Evolutionary conservation across 164 flowering plant species (phyloP).

Genomic region (Paratinospora sagittata): DNA sequence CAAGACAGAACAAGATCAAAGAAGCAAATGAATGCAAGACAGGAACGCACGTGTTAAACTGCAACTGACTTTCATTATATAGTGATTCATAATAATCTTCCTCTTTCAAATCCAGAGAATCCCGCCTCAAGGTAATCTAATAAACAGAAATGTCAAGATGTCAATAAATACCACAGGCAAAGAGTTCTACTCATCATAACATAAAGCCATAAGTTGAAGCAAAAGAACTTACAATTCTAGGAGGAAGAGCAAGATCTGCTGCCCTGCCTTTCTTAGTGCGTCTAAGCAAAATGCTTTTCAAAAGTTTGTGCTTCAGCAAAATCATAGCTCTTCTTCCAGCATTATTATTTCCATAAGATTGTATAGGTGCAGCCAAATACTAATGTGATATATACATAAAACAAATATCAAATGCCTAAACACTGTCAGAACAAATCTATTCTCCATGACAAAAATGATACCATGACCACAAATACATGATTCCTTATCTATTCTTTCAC

Average conservation of each 20-base stretch:
- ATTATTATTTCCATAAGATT: slow-evolving; percentile 20
- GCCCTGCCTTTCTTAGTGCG: too few species aligned
- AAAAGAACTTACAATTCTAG: slow-evolving; percentile 43
- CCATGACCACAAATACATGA: too few species aligned
- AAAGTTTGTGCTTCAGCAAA: too few species aligned
- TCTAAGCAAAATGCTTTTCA: too few species aligned
- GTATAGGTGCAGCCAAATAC: slow-evolving; percentile 52
- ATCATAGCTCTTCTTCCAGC: too few species aligned
- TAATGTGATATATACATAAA: slow-evolving; percentile 14
- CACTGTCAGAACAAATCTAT: too few species aligned
- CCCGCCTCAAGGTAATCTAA: slow-evolving; percentile 71
- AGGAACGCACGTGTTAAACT: too few species aligned
- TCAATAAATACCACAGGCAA: not conserved
- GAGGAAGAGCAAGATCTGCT: slow-evolving; percentile 61
- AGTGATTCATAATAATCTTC: slow-evolving; percentile 77
- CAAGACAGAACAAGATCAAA: too few species aligned
- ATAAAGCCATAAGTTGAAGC: not conserved
- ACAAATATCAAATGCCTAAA: too few species aligned
- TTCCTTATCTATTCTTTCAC: too few species aligned
- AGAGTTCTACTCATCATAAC: not conserved
- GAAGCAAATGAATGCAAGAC: too few species aligned
- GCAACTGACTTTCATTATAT: slow-evolving; percentile 72
- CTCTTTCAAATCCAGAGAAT: slow-evolving; percentile 64
- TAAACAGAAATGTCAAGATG: not conserved
- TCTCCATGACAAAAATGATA: too few species aligned